Evolutionary conservation across 1,284 basidiomycete species (phyloP).

Genomic region (Ceratobasidium sp.): DNA sequence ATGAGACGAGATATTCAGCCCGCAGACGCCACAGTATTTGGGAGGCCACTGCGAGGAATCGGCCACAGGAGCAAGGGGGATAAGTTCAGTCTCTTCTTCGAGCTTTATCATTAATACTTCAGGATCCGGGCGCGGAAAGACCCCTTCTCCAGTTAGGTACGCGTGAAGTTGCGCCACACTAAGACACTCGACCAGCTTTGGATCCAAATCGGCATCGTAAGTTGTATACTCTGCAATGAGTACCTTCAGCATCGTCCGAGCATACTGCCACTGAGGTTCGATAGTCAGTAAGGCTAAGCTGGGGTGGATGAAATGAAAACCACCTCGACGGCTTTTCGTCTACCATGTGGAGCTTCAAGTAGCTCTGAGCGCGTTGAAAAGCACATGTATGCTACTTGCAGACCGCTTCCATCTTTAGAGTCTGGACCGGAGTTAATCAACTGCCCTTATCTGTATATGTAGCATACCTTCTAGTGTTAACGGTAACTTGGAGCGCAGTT

Average conservation of each 20-base stretch:
- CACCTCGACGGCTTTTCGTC: constrained; percentile 42
- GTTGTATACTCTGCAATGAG: constrained; percentile 22
- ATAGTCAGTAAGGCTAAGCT: neutral
- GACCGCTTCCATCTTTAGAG: neutral
- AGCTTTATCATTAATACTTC: neutral
- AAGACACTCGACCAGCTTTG: constrained; percentile 17
- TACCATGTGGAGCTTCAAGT: constrained; percentile 33
- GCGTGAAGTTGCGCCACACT: constrained; percentile 22
- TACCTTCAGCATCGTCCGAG: constrained; percentile 23
- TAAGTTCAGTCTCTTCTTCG: constrained; percentile 6
- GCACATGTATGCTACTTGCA: constrained; percentile 23
- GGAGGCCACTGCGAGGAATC: neutral
- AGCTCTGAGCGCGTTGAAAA: constrained; percentile 26
- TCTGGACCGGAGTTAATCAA: constrained; percentile 1
- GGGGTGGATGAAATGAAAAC: neutral
- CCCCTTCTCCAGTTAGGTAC: constrained; percentile 13
- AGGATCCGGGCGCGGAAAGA: constrained; percentile 30
- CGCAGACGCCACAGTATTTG: constrained; percentile 30
- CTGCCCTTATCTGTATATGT: too few relatives aligned
- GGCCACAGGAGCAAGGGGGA: neutral
- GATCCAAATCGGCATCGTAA: constrained; percentile 40
- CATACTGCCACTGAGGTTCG: constrained; percentile 22
- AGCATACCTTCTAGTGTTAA: constrained; percentile 30
- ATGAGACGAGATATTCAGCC: constrained; percentile 22
- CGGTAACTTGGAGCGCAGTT: constrained; percentile 30